Base-by-base conservation (phyloP, 2,329 filamentous ascomycete genomes). In the Fusarium sp. region DNA sequence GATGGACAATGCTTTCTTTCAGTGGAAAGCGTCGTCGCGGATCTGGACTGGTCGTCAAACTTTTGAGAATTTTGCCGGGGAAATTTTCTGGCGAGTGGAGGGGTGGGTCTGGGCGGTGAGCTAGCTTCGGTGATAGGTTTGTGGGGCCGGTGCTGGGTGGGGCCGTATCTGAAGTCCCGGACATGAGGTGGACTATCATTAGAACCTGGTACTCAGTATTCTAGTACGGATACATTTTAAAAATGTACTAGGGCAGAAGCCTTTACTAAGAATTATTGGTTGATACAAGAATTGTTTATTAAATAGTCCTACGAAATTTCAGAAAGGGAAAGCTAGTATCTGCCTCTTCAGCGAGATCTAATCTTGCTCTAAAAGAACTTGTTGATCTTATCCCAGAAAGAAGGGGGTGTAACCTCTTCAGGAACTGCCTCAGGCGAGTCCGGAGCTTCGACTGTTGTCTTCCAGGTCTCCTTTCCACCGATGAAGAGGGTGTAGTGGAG, bases 401-500 rank as follows among this genome's bases (percentile, higher is more conserved):
- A 82, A 5, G 65, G 62, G 14, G 71, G 40, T n/a, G 69, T 58
- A 29, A 75, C 78, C 11, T 72, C 73, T 11, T 58, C 46, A n/a
- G 73, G 72, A 31, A 70, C 70, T 14, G 66, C 69, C n/a, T 69
- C 59, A 62, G 70, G 72, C 7, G 61, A 42, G 8, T 70, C 71
- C 9, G 82, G 79, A 10, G 86, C 83, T 1, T 84, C 82, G 14
- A 88, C 72, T 3, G 88, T 72, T 0, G 83, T 87, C 57, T 88
- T 90, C 95, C 95, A 98, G 3, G 84, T 84, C 76, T 95, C 90
- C 41, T 87, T 80, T 3, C 94, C 95, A 76, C 97, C 91, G 18
- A 97, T 85, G 75, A 91, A 97, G 3, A 97, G 81, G 6, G 88
- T 86, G 75, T 97, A 98, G 45, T 89, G 90, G 35, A 99, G 81